These are phyloP conservation scores for Aspergillus asperescens DNA, from an alignment of 495 filamentous ascomycete species.

Conservation along the genomic window DNA sequence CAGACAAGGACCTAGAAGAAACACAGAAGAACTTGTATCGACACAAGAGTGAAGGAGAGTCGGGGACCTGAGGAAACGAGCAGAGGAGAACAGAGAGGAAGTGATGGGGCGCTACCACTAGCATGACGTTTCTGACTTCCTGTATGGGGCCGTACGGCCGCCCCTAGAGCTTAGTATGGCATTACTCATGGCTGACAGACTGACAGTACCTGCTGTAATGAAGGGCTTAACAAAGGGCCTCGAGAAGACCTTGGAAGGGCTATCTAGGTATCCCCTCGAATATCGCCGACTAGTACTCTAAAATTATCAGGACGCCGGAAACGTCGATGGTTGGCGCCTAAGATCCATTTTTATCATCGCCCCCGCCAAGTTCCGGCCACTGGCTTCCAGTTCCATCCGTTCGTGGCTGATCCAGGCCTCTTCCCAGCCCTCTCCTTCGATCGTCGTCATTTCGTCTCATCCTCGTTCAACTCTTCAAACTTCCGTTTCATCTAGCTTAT, in stretches of 20 bases:
- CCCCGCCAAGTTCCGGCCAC: slow-evolving; percentile 11
- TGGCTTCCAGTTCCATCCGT: slow-evolving; percentile 1
- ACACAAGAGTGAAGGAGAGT: neutral
- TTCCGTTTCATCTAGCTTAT: neutral
- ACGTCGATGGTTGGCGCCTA: slow-evolving; percentile 18
- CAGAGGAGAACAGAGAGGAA: neutral
- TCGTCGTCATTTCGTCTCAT: slow-evolving; percentile 5
- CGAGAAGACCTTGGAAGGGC: neutral
- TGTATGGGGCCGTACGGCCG: neutral
- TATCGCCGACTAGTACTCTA: neutral
- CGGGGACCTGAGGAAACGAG: neutral
- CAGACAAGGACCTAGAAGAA: neutral
- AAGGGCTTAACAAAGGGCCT: neutral
- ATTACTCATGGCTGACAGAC: neutral
- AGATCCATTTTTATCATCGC: slow-evolving; percentile 6
- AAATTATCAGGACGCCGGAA: slow-evolving; percentile 25
- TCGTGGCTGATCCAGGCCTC: neutral
- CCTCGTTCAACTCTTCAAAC: neutral
- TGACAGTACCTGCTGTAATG: neutral
- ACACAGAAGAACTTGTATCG: neutral
- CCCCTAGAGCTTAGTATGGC: neutral
- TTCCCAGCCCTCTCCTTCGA: neutral
- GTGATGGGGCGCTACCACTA: neutral
- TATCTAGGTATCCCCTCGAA: no score
- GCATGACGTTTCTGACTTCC: neutral